Evolutionary conservation across 352 stramenopile genomes (phyloP), one percentile per base, ranked within the genome.

Genomic region (Phytophthora syringae): DNA sequence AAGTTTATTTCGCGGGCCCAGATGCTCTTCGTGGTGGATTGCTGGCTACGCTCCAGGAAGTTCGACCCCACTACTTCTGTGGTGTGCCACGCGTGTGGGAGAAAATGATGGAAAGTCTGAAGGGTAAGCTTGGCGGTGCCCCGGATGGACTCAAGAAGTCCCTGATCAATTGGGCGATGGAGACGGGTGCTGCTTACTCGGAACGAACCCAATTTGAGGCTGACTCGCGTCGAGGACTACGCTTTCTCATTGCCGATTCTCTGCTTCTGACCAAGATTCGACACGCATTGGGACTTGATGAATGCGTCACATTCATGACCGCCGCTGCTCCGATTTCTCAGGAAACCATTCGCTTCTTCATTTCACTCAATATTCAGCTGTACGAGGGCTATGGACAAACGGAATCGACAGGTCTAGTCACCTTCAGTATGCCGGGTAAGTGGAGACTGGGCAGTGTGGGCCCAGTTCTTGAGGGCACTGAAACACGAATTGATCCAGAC

Each of bases 281-380:
- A n/a, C n/a, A n/a, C n/a, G n/a, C n/a, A n/a, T n/a, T n/a, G n/a
- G n/a, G n/a, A n/a, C n/a, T n/a, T n/a, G n/a, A n/a, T n/a, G n/a
- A n/a, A 45, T 90, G 79, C 72, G 78, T 78, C 39, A 74, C 72
- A 42, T 91, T 85, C 67, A 93, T 94, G 64, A 93, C 88, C 2
- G 84, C 79, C 16, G 93, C 90, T 4, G 93, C 92, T 36, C 64
- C 77, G 13, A 82, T 82, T 30, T 74, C 72, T 11, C 47, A 60
- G n/a, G 80, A 89, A 7, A 67, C 69, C 47, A 60, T 86, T 43
- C 72, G 80, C 42, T 98, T 98, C 67, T 98, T n/a, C n/a, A n/a
- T n/a, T n/a, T n/a, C n/a, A n/a, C n/a, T n/a, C 21, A 92, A 98
- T 73, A 96, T 98, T 32, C 88, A 85, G 42, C 82, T 98, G 24